Conservation (phyloP, 139 green algal species). For the Closterium sp. region DNA sequence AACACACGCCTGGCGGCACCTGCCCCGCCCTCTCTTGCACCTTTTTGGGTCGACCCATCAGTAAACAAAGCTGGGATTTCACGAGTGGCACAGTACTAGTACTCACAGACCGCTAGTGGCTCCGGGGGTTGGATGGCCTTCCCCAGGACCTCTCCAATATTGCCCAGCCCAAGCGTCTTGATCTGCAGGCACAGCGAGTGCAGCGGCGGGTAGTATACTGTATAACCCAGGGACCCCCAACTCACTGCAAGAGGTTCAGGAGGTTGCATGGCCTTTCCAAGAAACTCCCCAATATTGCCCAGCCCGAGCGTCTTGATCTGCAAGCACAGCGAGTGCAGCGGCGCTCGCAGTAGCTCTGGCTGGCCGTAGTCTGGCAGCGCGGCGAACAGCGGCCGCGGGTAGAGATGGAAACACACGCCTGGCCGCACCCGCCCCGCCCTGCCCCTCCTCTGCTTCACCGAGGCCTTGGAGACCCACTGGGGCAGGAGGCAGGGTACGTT, state of each 20-base stretch:
- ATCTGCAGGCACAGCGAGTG: slow-evolving; percentile 61
- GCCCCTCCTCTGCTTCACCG: slow-evolving; percentile 68
- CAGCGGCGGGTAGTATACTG: slow-evolving; percentile 50
- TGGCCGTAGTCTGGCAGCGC: slow-evolving; percentile 19
- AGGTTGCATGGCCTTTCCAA: slow-evolving; percentile 42
- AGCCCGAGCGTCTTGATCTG: slow-evolving; percentile 56
- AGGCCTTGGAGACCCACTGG: slow-evolving; percentile 87
- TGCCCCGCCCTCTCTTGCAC: no score
- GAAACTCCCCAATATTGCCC: slow-evolving; percentile 38
- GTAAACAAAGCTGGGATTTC: no score
- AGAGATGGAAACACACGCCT: slow-evolving; percentile 58
- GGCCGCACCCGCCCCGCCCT: slow-evolving; percentile 53
- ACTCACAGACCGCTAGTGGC: slow-evolving; percentile 19
- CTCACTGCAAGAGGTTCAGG: slow-evolving; percentile 40
- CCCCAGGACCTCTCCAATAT: slow-evolving; percentile 38
- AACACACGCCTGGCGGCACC: slow-evolving; percentile 54
- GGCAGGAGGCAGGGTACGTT: slow-evolving; percentile 63
- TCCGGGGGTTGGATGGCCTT: slow-evolving; percentile 45
- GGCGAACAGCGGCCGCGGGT: slow-evolving; percentile 33
- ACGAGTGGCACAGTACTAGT: no score
- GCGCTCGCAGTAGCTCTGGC: slow-evolving; percentile 58
- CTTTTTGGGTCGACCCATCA: no score
- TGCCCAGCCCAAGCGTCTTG: slow-evolving; percentile 45
- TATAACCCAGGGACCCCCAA: background rate
- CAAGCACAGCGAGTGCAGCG: slow-evolving; percentile 58